phyloP scores from a whole-genome alignment of 768 basidiomycete species.

The Hydnum rufescens region DNA sequence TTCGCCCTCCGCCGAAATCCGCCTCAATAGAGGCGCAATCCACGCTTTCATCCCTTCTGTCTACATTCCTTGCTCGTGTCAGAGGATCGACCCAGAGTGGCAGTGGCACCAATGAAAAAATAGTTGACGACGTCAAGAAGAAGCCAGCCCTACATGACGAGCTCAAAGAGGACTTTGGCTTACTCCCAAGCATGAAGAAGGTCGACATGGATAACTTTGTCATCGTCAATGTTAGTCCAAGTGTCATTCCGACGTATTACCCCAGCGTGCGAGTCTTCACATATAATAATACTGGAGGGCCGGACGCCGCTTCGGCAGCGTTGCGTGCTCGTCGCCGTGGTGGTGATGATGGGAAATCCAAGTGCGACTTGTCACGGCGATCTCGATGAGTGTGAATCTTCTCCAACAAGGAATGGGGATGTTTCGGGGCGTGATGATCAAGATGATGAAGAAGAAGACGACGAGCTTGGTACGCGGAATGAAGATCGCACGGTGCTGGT shows the following conservation, averaged over 20 bases:
- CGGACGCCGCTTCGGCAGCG: neutral
- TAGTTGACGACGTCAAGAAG: conserved; percentile 13
- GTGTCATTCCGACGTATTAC: conserved; percentile 75
- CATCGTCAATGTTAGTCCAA: conserved; percentile 61
- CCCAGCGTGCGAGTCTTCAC: conserved; percentile 64
- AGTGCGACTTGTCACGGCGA: too few species aligned
- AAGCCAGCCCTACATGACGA: conserved; percentile 29
- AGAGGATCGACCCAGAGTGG: neutral
- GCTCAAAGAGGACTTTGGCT: conserved; percentile 43
- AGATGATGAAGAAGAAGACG: conserved; percentile 10
- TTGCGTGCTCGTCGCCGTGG: too few species aligned
- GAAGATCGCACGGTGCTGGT: neutral
- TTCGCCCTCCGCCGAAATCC: neutral
- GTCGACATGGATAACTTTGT: conserved; percentile 28
- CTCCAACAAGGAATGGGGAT: neutral
- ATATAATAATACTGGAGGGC: conserved; percentile 44
- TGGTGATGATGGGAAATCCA: too few species aligned
- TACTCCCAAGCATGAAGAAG: conserved; percentile 28
- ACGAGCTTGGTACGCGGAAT: conserved; percentile 13
- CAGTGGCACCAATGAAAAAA: conserved; percentile 5
- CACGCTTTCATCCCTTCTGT: neutral
- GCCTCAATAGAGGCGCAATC: neutral
- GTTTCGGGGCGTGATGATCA: conserved; percentile 6
- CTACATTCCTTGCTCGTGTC: neutral
- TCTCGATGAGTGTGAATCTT: neutral